A percentile compares a stretch with the other conserved stretches of the same genome.
Evolutionary conservation across 169 alveolate species (phyloP).

Genomic region (Eimeria mitis): DNA sequence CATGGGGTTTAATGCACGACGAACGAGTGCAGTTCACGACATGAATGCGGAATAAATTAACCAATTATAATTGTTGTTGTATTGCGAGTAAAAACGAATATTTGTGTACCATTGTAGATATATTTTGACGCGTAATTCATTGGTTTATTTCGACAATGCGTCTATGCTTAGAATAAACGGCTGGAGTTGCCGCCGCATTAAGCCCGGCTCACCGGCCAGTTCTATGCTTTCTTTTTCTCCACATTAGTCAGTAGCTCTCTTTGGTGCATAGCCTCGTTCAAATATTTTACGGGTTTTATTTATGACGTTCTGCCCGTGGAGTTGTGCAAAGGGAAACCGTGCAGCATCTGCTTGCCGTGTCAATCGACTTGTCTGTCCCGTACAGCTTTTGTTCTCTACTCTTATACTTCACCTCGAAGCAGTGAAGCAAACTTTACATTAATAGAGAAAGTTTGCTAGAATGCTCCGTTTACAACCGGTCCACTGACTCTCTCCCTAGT

Average conservation of each 20-base stretch:
- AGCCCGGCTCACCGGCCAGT: too few relatives aligned
- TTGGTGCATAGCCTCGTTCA: background rate
- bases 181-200: too few relatives aligned
- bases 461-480: background rate
- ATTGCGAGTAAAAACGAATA: too few relatives aligned
- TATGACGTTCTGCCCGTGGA: background rate
- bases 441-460: background rate
- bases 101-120: too few relatives aligned
- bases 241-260: background rate
- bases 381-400: background rate
- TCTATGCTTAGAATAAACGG: too few relatives aligned
- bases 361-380: background rate
- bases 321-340: background rate
- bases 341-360: background rate
- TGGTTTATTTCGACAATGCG: too few relatives aligned
- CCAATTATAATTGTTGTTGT: too few relatives aligned
- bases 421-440: background rate
- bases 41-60: too few relatives aligned
- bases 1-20: too few relatives aligned
- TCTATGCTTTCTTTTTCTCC: too few relatives aligned
- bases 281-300: background rate
- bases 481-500: background rate
- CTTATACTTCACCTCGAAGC: background rate
- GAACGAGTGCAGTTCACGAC: too few relatives aligned
- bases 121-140: too few relatives aligned